phyloP scores from a whole-genome alignment of 202 grass and related monocot species.

The Zizania palustris region DNA sequence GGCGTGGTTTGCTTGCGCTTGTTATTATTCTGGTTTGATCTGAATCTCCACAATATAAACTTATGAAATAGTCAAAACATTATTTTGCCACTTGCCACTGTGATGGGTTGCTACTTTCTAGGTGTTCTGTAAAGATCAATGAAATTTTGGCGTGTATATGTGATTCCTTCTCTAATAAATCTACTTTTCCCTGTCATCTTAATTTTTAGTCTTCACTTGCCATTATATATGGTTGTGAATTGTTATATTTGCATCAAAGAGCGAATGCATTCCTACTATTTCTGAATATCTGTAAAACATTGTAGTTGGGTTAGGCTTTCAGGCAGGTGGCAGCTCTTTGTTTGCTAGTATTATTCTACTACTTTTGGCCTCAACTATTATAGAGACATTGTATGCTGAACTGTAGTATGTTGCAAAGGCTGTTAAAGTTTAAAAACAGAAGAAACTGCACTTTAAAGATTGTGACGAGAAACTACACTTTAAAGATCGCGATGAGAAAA shows the following conservation, averaged over 20 bases:
- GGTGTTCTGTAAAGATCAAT: too few relatives aligned
- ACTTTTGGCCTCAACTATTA: neutral
- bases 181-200: too few relatives aligned
- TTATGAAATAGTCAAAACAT: too few relatives aligned
- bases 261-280: neutral
- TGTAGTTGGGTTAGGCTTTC: too few relatives aligned
- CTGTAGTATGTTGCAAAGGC: neutral
- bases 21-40: too few relatives aligned
- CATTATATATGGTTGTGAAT: neutral
- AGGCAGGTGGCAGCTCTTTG: neutral
- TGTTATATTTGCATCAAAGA: neutral
- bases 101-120: too few relatives aligned
- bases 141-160: too few relatives aligned
- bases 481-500: neutral
- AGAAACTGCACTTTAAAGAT: neutral
- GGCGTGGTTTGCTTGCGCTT: too few relatives aligned
- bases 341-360: slow-evolving; percentile 14
- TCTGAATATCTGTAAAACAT: neutral
- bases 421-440: neutral
- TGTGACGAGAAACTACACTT: neutral
- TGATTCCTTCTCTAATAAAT: too few relatives aligned
- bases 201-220: too few relatives aligned
- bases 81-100: too few relatives aligned
- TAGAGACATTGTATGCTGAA: neutral
- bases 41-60: too few relatives aligned